Evolutionary conservation across 139 green algal genomes (phyloP), one percentile per base, ranked within the genome.

Genomic region (Picochlorum sp.): DNA sequence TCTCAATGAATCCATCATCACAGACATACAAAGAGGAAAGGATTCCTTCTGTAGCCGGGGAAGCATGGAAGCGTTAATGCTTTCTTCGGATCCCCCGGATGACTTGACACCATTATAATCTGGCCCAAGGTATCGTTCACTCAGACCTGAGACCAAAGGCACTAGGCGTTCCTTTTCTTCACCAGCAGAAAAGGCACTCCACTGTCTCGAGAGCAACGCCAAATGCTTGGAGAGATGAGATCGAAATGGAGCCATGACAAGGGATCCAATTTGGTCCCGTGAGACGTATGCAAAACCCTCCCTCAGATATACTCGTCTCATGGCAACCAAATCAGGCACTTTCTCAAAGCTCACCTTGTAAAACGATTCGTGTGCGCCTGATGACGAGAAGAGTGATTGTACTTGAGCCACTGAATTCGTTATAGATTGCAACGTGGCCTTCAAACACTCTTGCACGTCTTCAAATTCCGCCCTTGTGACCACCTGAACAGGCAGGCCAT

Each of bases 11-110:
- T 76, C 47, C 23, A 20, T 54, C 72, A 79, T 79, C 26, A 6
- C 49, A 66, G 72, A 49, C 87, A 95, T 94, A 83, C 90, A 96
- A 41, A 95, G 77, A 24, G 90, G 90, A 76, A 95, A 95, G 72
- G 85, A 79, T 15, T 81, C 58, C 18, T 67, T 67, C 4, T 83
- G 74, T 8, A 95, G 63, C 10, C 45, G 26, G 1, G 72, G 76
- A 14, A 86, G 20, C 57, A 79, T 66, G 38, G 72, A 64, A 4
- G 78, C 81, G 11, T 69, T 63, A n/a, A 75, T 66, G 10, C 63
- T 63, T 49, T 70, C 64, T 26, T 63, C 59, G 7, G 51, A 30
- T 20, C 60, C 55, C 6, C 65, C 63, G 2, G 52, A 31, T 58
- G 73, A 59, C 21, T 51, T 68, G 38, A 67, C 67, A 49, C 82